A percentile compares a stretch with the other conserved stretches of the same genome.
These are phyloP conservation scores for Sonneratia alba DNA, from an alignment of 345 rosid genomes.

Conservation along the genomic window DNA sequence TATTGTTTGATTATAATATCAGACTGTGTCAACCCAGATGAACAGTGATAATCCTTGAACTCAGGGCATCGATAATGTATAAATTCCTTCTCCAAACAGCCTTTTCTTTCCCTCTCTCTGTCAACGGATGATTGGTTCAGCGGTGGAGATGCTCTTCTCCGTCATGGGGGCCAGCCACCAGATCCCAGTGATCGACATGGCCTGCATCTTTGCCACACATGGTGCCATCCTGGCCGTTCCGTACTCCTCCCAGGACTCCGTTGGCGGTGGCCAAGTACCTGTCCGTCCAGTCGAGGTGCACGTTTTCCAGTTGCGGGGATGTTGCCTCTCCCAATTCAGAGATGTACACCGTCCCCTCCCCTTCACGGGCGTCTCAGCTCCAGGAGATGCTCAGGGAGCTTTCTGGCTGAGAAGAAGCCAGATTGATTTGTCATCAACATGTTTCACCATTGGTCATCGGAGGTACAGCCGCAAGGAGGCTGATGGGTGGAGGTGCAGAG, in stretches of 20 bases:
- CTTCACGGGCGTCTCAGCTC: slow-evolving; percentile 24
- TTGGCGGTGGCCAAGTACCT: slow-evolving; percentile 16
- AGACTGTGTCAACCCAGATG: too few relatives aligned
- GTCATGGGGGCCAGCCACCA: slow-evolving; percentile 42
- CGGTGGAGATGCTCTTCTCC: slow-evolving; percentile 30
- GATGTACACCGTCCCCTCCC: slow-evolving; percentile 21
- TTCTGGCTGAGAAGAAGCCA: slow-evolving; percentile 12
- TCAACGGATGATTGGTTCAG: not conserved
- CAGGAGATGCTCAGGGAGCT: slow-evolving; percentile 18
- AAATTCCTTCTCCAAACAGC: not conserved
- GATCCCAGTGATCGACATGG: slow-evolving; percentile 39
- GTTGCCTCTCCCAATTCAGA: slow-evolving; percentile 15
- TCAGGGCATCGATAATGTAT: too few relatives aligned
- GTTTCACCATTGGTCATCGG: slow-evolving; percentile 28
- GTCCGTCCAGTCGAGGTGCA: slow-evolving; percentile 21
- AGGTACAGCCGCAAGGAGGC: slow-evolving; percentile 19
- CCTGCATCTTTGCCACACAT: slow-evolving; percentile 31
- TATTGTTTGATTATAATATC: not conserved
- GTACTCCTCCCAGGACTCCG: slow-evolving; percentile 18
- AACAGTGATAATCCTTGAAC: not conserved
- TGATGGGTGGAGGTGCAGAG: slow-evolving; percentile 26
- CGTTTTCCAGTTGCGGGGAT: slow-evolving; percentile 13
- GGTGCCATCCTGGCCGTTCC: slow-evolving; percentile 20
- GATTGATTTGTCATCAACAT: slow-evolving; percentile 31
- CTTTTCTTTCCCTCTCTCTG: not conserved